Base-by-base conservation (phyloP, 2,329 filamentous ascomycete species). In the Calonectria pteridis region DNA sequence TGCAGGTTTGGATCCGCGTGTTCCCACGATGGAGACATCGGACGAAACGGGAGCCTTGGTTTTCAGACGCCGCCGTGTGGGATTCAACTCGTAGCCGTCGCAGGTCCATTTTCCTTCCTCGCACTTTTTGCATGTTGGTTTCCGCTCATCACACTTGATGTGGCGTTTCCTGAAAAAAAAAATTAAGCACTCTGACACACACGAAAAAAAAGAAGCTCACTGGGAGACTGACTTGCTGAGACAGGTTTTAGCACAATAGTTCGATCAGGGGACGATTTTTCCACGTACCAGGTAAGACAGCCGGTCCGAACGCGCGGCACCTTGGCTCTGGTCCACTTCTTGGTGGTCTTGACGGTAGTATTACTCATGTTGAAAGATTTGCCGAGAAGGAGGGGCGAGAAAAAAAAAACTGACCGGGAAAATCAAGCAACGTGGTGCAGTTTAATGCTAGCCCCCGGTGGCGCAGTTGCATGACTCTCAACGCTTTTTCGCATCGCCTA, bases 81-180 rank as follows among this genome's bases (percentile, higher is more conserved):
- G 59, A 28, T 64, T 64, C 26, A 20, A 4, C n/a, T 46, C 37
- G 13, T 64, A 64, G 11, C 59, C 59, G 4, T 64, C 40, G 40
- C 59, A 64, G 5, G n/a, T 31, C 59, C 37, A 43, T 46, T 49
- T 33, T 31, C 26, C 59, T 16, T 64, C 40, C 40, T 64, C 59
- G 20, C 59, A 64, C 29, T 49, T 64, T 23, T 49, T 14, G 23
- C 59, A 64, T 2, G 3, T 14, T 10, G 59, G 59, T 16, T 64
- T 64, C 14, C 59, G 37, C n/a, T 64, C 59, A 23, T 64, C 59
- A 16, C 59, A 64, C 16, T 64, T 64, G 26, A 64, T 23, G n/a
- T 64, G 59, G 40, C 59, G 59, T 14, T 29, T 46, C 28, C 59
- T 64, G 9, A 10, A 18, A 9, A 10, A 18, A 10, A 18, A 9